Conservation (phyloP, 345 rosid genomes). For the Kernera saxatilis region DNA sequence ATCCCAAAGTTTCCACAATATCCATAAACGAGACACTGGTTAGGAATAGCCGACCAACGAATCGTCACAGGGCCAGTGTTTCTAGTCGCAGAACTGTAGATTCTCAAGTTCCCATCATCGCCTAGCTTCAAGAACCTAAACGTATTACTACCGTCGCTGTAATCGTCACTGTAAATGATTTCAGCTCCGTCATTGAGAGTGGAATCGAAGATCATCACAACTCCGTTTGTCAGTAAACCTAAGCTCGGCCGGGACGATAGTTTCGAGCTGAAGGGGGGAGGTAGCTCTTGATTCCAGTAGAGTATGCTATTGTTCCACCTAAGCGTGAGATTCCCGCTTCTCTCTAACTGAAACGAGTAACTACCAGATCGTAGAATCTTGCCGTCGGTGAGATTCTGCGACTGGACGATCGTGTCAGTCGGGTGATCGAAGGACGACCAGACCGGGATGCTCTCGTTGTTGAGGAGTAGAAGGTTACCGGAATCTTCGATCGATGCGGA, state of each 20-base stretch:
- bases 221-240: constrained; percentile 38
- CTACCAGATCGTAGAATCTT: constrained; percentile 40
- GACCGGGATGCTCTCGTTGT: constrained; percentile 20
- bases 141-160: constrained; percentile 41
- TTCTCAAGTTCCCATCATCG: constrained; percentile 59
- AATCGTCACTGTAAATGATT: constrained; percentile 45
- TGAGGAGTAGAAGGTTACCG: constrained; percentile 49
- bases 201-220: constrained; percentile 33
- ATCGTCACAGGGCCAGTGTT: constrained; percentile 17
- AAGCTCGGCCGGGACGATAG: constrained; percentile 44
- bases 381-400: constrained; percentile 45
- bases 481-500: constrained; percentile 49
- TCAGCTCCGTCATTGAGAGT: constrained; percentile 19
- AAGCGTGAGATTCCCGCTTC: constrained; percentile 46
- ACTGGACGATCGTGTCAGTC: constrained; percentile 47
- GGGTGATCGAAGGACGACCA: constrained; percentile 71
- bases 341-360: constrained; percentile 47
- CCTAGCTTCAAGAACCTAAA: constrained; percentile 56
- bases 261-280: constrained; percentile 42
- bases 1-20: constrained; percentile 59
- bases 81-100: constrained; percentile 35
- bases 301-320: constrained; percentile 40
- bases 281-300: constrained; percentile 56
- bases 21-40: constrained; percentile 58
- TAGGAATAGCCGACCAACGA: constrained; percentile 51